Percentiles rank a stretch among this genome's conserved stretches.
phyloP scores from a whole-genome alignment of 2,329 filamentous ascomycete genomes.

The Dothideomycetes sp. region DNA sequence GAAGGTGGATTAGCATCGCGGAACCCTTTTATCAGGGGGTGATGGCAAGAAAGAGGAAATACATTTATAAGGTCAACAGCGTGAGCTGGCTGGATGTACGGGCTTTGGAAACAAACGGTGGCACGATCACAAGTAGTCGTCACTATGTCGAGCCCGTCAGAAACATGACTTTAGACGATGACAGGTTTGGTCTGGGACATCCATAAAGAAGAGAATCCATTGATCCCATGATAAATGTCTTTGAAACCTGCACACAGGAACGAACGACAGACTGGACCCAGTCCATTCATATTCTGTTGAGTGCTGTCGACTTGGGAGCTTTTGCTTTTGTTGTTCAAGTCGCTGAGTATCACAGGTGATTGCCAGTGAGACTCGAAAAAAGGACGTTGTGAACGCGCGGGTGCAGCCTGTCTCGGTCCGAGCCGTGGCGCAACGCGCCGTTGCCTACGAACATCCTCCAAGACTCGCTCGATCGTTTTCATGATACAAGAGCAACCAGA shows the following conservation, averaged over 20 bases:
- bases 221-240: slow-evolving; percentile 2
- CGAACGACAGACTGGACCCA: slow-evolving; percentile 2
- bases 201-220: slow-evolving; percentile 2
- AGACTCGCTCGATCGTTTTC: background rate
- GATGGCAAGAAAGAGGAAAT: slow-evolving; percentile 2
- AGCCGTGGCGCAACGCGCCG: background rate
- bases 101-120: slow-evolving; percentile 1
- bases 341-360: slow-evolving; percentile 1
- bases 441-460: slow-evolving; percentile 1
- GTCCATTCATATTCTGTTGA: slow-evolving; percentile 3
- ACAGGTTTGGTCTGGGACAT: slow-evolving; percentile 1
- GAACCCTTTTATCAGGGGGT: slow-evolving; percentile 1
- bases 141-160: slow-evolving; percentile 3
- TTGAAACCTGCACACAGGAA: slow-evolving; percentile 1
- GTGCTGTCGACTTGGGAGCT: too few species aligned
- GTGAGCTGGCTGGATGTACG: slow-evolving; percentile 2
- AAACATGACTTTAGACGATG: slow-evolving; percentile 2
- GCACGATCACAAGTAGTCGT: slow-evolving; percentile 2
- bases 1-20: slow-evolving; percentile 2
- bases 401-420: slow-evolving; percentile 1
- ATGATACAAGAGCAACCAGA: background rate
- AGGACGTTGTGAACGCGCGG: background rate
- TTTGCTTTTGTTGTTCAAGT: slow-evolving; percentile 1
- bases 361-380: slow-evolving; percentile 1
- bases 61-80: slow-evolving; percentile 1